These are phyloP conservation scores for Plasmodium gallinaceum DNA, from an alignment of 169 alveolate species.

Conservation along the genomic window DNA sequence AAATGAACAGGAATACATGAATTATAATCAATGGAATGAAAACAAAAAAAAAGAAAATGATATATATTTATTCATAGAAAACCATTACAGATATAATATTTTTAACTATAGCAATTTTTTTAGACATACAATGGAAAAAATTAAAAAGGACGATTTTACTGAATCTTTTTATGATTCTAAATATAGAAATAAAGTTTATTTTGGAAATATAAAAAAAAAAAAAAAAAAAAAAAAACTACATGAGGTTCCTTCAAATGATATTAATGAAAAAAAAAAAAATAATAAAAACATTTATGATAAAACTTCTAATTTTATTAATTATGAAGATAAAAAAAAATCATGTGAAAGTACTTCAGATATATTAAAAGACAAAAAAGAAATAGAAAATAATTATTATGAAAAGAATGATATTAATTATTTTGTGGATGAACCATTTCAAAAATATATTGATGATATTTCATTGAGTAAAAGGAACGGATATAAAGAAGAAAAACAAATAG, in stretches of 20 bases:
- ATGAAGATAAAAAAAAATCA: neutral
- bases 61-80: conserved; percentile 4
- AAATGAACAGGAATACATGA: neutral
- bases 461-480: conserved; percentile 16
- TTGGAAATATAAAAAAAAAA: neutral
- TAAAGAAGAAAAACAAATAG: neutral
- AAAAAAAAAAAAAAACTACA: conserved; percentile 12
- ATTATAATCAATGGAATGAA: neutral
- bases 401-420: neutral
- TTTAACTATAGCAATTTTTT: conserved; percentile 36
- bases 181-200: conserved; percentile 2
- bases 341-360: neutral
- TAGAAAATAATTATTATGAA: neutral
- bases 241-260: too few relatives aligned
- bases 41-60: conserved; percentile 23
- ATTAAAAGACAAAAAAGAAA: neutral
- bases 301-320: neutral
- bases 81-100: conserved; percentile 35
- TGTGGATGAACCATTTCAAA: neutral
- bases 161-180: conserved; percentile 13
- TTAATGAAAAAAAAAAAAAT: neutral
- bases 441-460: conserved; percentile 3
- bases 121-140: conserved; percentile 33
- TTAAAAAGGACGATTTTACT: conserved; percentile 13
- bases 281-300: neutral